Evolutionary conservation across 257 asterid genomes (phyloP).

Genomic region (Solanum paucissectum): DNA sequence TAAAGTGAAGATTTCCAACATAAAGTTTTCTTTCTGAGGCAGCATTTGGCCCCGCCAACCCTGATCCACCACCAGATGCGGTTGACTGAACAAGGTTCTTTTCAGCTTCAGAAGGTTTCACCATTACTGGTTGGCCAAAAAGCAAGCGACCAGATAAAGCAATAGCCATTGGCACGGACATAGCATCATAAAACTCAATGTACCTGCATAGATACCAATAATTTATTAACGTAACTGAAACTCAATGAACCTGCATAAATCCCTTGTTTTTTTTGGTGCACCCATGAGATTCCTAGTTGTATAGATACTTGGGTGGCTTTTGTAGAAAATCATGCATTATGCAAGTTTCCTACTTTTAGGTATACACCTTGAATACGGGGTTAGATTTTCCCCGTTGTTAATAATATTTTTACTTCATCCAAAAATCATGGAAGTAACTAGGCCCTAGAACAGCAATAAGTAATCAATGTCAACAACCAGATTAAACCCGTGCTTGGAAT

Average conservation of each 20-base stretch:
- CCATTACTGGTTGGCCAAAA: constrained; percentile 98
- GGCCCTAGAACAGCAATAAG: not conserved
- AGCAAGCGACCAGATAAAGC: constrained; percentile 87
- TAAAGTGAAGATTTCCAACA: constrained; percentile 92
- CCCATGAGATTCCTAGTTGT: not conserved
- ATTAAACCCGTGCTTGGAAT: not conserved
- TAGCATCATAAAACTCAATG: constrained; percentile 87
- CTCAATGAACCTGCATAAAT: not conserved
- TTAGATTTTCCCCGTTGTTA: not conserved
- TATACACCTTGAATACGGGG: not conserved
- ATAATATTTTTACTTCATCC: not conserved
- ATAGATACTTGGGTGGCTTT: not conserved
- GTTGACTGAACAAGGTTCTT: constrained; percentile 95
- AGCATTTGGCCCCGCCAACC: constrained; percentile 81
- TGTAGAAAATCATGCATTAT: not conserved
- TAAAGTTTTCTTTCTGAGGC: constrained; percentile 86
- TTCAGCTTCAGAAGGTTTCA: constrained; percentile 98
- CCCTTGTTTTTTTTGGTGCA: not conserved
- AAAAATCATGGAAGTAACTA: not conserved
- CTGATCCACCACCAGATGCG: constrained; percentile 56
- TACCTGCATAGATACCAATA: constrained; percentile 41
- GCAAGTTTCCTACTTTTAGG: not conserved
- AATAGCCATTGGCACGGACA: constrained; percentile 99
- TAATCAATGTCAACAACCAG: not conserved
- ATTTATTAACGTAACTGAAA: not conserved